Conservation (phyloP, 306 rosid genomes). For the Cucurbita pepo region DNA sequence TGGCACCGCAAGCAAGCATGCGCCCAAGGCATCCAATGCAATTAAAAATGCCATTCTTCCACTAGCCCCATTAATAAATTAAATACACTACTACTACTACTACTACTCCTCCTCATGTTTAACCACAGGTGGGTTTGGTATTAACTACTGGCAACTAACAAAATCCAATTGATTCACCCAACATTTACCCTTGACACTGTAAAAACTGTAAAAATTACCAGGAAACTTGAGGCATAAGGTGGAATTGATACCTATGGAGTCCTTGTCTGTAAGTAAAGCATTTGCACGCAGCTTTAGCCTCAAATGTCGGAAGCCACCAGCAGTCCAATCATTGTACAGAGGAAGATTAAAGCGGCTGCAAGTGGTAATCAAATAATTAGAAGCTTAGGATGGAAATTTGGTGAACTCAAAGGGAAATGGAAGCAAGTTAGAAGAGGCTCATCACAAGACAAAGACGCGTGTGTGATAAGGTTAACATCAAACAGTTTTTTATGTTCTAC, state of each 20-base stretch:
- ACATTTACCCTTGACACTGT: not conserved
- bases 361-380: slow-evolving; percentile 2
- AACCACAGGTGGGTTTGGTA: not conserved
- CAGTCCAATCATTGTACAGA: not conserved
- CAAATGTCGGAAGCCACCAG: not conserved
- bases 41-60: not conserved
- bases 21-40: not conserved
- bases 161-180: not conserved
- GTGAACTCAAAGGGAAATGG: not conserved
- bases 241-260: not conserved
- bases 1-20: slow-evolving; percentile 1
- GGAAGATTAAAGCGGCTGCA: not conserved
- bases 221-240: not conserved
- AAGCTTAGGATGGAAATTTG: not conserved
- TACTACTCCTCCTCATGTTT: not conserved
- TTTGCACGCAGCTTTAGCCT: not conserved
- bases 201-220: not conserved
- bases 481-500: not conserved
- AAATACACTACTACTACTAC: not conserved
- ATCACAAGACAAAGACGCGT: not conserved
- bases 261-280: not conserved
- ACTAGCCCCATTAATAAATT: not conserved
- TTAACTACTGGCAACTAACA: not conserved
- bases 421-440: not conserved
- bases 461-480: not conserved